phyloP scores from a whole-genome alignment of 345 rosid genomes.

The Cardamine resedifolia region DNA sequence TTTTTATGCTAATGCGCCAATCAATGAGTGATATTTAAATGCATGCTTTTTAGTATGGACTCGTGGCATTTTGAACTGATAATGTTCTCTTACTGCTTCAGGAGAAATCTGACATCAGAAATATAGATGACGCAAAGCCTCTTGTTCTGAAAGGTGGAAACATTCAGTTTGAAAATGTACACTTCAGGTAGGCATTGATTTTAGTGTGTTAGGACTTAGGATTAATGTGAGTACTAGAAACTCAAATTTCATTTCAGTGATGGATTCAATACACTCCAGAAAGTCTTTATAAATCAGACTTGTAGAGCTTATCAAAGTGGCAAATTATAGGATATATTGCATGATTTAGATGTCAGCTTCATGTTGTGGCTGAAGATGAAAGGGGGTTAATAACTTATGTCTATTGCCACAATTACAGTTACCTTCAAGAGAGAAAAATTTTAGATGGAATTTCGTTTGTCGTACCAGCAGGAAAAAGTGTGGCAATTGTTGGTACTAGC shows the following conservation, averaged over 20 bases:
- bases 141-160: conserved; percentile 72
- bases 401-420: conserved; percentile 49
- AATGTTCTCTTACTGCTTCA: conserved; percentile 41
- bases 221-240: neutral
- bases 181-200: conserved; percentile 67
- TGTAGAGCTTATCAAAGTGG: conserved; percentile 1
- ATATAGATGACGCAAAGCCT: conserved; percentile 66
- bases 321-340: conserved; percentile 15
- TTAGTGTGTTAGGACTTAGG: conserved; percentile 3
- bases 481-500: conserved; percentile 99
- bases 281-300: neutral
- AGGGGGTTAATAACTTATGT: conserved; percentile 14
- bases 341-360: conserved; percentile 9
- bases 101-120: conserved; percentile 84
- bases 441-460: conserved; percentile 88
- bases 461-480: conserved; percentile 93
- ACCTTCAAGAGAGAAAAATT: conserved; percentile 78
- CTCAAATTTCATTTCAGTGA: conserved; percentile 4
- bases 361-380: neutral
- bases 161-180: conserved; percentile 80
- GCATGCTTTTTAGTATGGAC: neutral
- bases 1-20: conserved; percentile 5
- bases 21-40: conserved; percentile 16
- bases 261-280: neutral
- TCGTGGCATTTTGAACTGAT: neutral